Base-by-base conservation (phyloP, 2,329 filamentous ascomycete species). In the Cordyceps fumosorosea region DNA sequence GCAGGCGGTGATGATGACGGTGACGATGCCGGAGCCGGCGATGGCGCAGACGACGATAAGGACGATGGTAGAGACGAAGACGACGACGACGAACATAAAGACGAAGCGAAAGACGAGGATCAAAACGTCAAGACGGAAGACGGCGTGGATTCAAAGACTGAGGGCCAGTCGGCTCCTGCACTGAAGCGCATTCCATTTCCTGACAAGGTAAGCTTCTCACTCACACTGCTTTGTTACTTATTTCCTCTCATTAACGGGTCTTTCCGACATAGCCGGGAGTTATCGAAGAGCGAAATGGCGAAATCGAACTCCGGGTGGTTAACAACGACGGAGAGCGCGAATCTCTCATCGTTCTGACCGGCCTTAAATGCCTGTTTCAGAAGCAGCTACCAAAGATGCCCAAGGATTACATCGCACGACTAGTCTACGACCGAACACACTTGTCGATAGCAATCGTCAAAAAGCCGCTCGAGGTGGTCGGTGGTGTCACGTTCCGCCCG, bases 331-430 rank as follows among this genome's bases (percentile, higher is more conserved):
- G 90, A 69, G 83, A 87, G 44, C 85, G 89, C 66, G 91, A 96
- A 70, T 96, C 90, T 71, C 87, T 93, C 67, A 96, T 98, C 71
- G 96, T 99, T 68, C 81, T 99, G 63, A 97, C 93, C 0, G 95
- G 95, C 16, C 81, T 99, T 61, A 99, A 98, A 74, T 96, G 93
- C 72, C 96, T 99, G 66, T 98, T 99, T 70, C 95, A 99, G 74
- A 98, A 98, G 69, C 95, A 99, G 72, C 81, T 99, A 6, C 95
- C 95, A 0, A 98, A 98, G 76, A 99, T 99, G 95, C 95, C 95
- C 16, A 97, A 98, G 75, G 95, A 98, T 72, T 99, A 99, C 74
- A 98, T 99, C 69, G 95, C 95, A 4, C 90, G 95, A 45, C 85
- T 99, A 8, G 95, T 99, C 63, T 99, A 99, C 77, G 95, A 99